Percentiles rank a stretch among this genome's conserved stretches.
Evolutionary conservation across 129 eudicot genomes (phyloP).

Genomic region (Pulicaria dysenterica): DNA sequence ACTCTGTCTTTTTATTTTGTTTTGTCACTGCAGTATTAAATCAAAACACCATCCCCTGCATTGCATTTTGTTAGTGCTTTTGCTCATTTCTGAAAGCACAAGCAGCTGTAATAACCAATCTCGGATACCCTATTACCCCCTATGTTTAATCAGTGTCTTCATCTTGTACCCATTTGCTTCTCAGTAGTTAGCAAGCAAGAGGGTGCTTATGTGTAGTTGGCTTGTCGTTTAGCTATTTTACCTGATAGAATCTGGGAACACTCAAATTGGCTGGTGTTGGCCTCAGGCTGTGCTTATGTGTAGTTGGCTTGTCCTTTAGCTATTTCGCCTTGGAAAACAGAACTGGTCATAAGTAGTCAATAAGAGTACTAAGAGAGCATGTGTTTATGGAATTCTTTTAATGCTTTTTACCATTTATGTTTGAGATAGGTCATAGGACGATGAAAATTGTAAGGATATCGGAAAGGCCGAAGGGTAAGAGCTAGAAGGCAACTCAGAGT

Average conservation of each 20-base stretch:
- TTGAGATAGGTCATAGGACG: background rate
- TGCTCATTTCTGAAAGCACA: no score
- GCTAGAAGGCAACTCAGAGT: background rate
- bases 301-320: no score
- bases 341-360: background rate
- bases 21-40: no score
- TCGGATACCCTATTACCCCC: no score
- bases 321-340: background rate
- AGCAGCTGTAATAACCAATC: no score
- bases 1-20: no score
- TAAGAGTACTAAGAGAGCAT: slow-evolving; percentile 2
- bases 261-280: slow-evolving; percentile 15
- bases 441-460: background rate
- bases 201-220: background rate
- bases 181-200: background rate
- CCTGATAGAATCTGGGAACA: background rate
- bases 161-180: background rate
- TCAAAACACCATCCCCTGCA: no score
- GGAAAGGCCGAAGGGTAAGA: background rate
- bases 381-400: background rate
- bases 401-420: slow-evolving; percentile 4
- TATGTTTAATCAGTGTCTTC: background rate
- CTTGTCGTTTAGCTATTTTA: background rate
- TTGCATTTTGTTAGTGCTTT: no score
- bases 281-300: background rate